Base-by-base conservation (phyloP, 2,329 filamentous ascomycete genomes). In the Colletotrichum brevisporum region DNA sequence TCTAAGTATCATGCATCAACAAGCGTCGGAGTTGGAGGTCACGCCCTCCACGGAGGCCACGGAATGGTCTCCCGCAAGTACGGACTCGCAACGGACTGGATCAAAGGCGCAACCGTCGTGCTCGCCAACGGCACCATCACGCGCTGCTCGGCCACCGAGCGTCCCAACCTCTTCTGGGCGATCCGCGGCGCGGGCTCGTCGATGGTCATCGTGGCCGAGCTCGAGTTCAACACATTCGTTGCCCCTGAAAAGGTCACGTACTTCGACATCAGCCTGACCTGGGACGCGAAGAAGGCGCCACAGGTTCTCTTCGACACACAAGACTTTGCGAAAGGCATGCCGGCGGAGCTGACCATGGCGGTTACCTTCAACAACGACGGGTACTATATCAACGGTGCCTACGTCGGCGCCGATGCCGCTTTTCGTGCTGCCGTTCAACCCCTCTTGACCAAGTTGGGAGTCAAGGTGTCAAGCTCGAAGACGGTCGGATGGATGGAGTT, bases 1-100 rank as follows among this genome's bases (percentile, higher is more conserved):
- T 36, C 18, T 18, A 27, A 51, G n/a, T n/a, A 39, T 24, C 21
- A 24, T 13, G 6, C 36, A 6, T 43, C 55, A 3, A 36, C 31
- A 12, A 79, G 78, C 13, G 82, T 83, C 47, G 82, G 82, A 1
- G 74, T 83, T 10, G 79, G 77, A 4, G 82, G 82, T 2, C 82
- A 83, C 52, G 73, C 77, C 3, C 76, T 83, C 1, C 80, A 82
- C 61, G 82, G 82, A 27, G 89, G 89, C 2, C 75, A 73, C 57
- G 75, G 75, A 21, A 70, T 75, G 57, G 72, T 71, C 60, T 73
- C 74, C 13, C 73, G 73, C 51, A 74, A 65, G 6, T 69, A 74
- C 45, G 74, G 74, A 16, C 71, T 73, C 2, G 77, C 79, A 0
- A 75, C 80, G 2, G 81, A 82, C 72, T 78, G 75, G 74, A 76